Base-by-base conservation (phyloP, 345 rosid species). In the Ailanthus altissimus region DNA sequence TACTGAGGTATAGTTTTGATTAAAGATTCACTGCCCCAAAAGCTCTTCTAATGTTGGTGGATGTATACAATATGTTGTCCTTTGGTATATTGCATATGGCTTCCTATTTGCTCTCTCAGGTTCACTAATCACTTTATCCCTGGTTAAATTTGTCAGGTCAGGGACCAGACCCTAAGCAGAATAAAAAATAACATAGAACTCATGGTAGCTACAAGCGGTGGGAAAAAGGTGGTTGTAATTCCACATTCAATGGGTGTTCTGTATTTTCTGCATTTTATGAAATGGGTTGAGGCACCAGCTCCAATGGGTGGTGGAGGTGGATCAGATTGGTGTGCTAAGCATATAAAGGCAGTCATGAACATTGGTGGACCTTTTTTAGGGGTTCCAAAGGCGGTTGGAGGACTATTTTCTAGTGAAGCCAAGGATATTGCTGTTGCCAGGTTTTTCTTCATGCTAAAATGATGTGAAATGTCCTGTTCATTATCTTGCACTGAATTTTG, bases 251-350 rank as follows among this genome's bases (percentile, higher is more conserved):
- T 89, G 94, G 92, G 94, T 5, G 92, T 83, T 59, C 70, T 89
- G 50, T 90, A 89, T 78, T 90, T 90, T 86, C 84, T 90, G 80
- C 94, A 90, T 82, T 90, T 90, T 71, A 90, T 90, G 90, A 90
- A 90, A 78, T 90, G 92, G 94, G 91, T 90, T 47, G 94, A 90
- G 77, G 89, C 92, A 78, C 92, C 94, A 59, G 74, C 90, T 75
- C 91, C 94, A 65, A 77, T 87, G 84, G 94, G 94, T 61, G 90
- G 94, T 60, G 94, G 92, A 1, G 94, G 94, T 77, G 92, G 94
- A 75, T 50, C 89, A 40, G 86, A 89, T 78, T 90, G 94, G 94
- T 87, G 94, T 54, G 85, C 88, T 18, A 85, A 78, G 84, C 92
- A 89, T 80, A 81, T 90, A 57, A 89, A 87, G 86, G 90, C 94